These are phyloP conservation scores for Aspergillus sp. DNA, from an alignment of 2,329 filamentous ascomycete species.

Conservation along the genomic window DNA sequence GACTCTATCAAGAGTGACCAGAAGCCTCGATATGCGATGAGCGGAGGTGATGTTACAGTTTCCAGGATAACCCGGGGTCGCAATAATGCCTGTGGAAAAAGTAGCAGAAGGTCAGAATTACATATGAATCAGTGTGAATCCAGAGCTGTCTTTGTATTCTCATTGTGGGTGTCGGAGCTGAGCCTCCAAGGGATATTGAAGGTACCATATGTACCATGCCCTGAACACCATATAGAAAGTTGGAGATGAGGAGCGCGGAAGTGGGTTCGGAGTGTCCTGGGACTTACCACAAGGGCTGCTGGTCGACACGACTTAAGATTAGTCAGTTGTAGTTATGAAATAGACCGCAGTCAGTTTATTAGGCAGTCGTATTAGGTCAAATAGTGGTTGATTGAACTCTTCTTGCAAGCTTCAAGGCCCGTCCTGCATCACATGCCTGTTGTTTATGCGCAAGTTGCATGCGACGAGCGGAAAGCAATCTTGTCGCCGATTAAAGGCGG, in stretches of 20 bases:
- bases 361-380: not conserved
- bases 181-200: not conserved
- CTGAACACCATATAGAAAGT: not conserved
- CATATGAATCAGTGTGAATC: not conserved
- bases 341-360: not conserved
- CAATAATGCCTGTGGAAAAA: not conserved
- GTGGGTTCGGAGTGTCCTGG: not conserved
- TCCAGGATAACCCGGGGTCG: not conserved
- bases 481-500: conserved; percentile 10
- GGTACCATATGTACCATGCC: not conserved
- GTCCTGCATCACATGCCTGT: not conserved
- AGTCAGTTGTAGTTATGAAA: not conserved
- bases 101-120: not conserved
- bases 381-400: not conserved
- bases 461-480: not conserved
- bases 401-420: not conserved
- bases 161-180: not conserved
- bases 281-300: not conserved
- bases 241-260: not conserved
- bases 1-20: not conserved
- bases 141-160: not conserved
- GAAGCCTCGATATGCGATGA: not conserved
- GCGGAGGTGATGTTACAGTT: not conserved
- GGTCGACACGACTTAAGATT: not conserved
- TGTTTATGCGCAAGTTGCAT: not conserved